phyloP scores from a whole-genome alignment of 148 eudicot genomes.

The Amaranthus cruentus region DNA sequence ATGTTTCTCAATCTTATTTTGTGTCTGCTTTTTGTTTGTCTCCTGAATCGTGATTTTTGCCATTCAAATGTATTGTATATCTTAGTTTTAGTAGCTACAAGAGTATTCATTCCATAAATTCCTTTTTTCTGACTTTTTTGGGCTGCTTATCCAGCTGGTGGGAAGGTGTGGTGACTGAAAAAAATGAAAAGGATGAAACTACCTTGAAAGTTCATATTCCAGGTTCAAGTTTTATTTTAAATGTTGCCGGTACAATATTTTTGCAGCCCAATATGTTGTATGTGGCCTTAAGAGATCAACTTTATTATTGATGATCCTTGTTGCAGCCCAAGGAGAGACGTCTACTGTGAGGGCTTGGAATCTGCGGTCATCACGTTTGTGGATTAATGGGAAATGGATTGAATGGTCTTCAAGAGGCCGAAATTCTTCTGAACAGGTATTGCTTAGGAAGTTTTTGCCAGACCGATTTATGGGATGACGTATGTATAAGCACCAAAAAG shows the following conservation, averaged over 20 bases:
- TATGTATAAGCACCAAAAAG: background rate
- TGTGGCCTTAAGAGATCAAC: background rate
- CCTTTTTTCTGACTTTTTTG: background rate
- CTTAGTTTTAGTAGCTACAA: background rate
- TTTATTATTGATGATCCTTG: background rate
- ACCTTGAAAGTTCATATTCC: conserved; percentile 76
- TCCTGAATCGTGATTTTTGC: background rate
- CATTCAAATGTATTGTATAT: background rate
- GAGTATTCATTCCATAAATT: background rate
- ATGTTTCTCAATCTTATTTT: background rate
- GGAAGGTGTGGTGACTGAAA: conserved; percentile 80
- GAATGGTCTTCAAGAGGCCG: conserved; percentile 48
- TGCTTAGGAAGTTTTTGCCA: background rate
- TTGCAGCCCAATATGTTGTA: background rate
- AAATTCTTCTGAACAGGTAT: conserved; percentile 50
- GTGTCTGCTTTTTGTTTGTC: background rate
- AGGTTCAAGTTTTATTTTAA: conserved; percentile 41
- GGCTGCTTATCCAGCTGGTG: conserved; percentile 63
- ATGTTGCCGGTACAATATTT: background rate
- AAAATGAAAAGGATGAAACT: conserved; percentile 64
- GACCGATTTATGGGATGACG: background rate
- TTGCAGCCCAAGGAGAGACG: conserved; percentile 69
- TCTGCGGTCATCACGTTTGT: conserved; percentile 70
- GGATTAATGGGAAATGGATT: conserved; percentile 87
- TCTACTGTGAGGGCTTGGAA: conserved; percentile 70